Conservation (phyloP, 2,329 filamentous ascomycete genomes). For the Fusarium sp. region DNA sequence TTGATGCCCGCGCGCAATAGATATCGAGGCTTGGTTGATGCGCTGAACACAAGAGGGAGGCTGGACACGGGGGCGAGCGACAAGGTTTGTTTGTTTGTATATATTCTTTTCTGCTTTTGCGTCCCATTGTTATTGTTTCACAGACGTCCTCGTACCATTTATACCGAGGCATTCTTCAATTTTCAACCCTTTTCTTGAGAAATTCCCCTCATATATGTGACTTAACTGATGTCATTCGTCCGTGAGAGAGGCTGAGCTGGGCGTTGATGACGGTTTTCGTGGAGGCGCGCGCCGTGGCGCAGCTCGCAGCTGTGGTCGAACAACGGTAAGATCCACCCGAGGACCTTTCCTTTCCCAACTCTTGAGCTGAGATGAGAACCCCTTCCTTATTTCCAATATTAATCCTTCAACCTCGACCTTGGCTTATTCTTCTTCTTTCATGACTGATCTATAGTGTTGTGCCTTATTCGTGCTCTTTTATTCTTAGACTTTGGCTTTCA, state of each 20-base stretch:
- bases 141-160: not conserved
- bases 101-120: not conserved
- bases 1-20: conserved; percentile 8
- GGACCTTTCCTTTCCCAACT: not conserved
- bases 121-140: not conserved
- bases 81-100: not conserved
- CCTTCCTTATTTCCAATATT: not conserved
- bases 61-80: not conserved
- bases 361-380: conserved; percentile 12
- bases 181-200: not conserved
- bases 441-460: not conserved
- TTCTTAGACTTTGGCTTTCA: not conserved
- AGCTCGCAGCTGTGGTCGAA: conserved; percentile 4
- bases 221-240: not conserved
- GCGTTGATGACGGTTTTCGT: conserved; percentile 10
- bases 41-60: not conserved
- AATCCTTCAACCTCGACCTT: not conserved
- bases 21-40: not conserved
- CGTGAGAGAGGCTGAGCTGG: conserved; percentile 13
- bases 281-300: conserved; percentile 26
- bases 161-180: not conserved
- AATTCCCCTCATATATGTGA: not conserved
- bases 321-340: conserved; percentile 3
- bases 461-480: not conserved
- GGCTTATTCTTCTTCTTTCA: not conserved